A percentile compares a stretch with the other conserved stretches of the same genome.
Evolutionary conservation across 2,329 filamentous ascomycete species (phyloP).

Genomic region (Ophiosphaerella korrae): DNA sequence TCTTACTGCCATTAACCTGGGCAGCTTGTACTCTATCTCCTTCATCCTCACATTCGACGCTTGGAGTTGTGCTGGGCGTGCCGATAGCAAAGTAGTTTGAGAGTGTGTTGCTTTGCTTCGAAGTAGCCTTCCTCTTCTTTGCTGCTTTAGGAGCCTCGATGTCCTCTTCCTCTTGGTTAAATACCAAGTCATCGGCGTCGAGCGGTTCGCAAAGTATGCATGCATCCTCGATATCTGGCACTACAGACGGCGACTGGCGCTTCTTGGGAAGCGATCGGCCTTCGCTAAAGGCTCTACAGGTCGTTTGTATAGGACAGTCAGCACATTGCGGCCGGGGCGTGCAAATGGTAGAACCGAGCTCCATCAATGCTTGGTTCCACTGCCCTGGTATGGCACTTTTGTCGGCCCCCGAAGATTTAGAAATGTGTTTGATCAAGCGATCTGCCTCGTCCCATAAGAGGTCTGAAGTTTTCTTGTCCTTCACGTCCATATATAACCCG

Average conservation of each 20-base stretch:
- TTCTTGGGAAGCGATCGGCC: conserved; percentile 28
- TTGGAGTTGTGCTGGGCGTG: conserved; percentile 18
- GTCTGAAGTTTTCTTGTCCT: conserved; percentile 61
- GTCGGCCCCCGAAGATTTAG: conserved; percentile 36
- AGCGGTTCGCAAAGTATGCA: conserved; percentile 36
- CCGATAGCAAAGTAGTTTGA: conserved; percentile 38
- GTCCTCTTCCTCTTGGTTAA: conserved; percentile 20
- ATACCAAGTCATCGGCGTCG: conserved; percentile 37
- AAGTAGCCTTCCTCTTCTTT: conserved; percentile 31
- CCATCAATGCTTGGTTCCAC: conserved; percentile 71
- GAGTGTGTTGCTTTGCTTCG: conserved; percentile 29
- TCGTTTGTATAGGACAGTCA: conserved; percentile 40
- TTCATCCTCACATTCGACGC: conserved; percentile 12
- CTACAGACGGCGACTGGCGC: conserved; percentile 6
- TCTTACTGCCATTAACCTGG: conserved; percentile 16
- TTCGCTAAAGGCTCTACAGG: conserved; percentile 42
- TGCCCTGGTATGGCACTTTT: conserved; percentile 60
- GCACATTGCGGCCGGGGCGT: conserved; percentile 63
- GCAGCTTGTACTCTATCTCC: not conserved
- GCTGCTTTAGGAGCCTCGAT: conserved; percentile 16
- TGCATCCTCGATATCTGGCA: conserved; percentile 39
- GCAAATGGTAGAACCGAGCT: conserved; percentile 67
- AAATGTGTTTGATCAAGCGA: conserved; percentile 59
- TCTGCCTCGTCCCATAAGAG: conserved; percentile 64
- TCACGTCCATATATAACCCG: conserved; percentile 62